Percentiles rank a stretch among this genome's conserved stretches.
Evolutionary conservation across 192 early-diverging fungal genomes (phyloP).

Genomic region (Entomortierella beljakovae): DNA sequence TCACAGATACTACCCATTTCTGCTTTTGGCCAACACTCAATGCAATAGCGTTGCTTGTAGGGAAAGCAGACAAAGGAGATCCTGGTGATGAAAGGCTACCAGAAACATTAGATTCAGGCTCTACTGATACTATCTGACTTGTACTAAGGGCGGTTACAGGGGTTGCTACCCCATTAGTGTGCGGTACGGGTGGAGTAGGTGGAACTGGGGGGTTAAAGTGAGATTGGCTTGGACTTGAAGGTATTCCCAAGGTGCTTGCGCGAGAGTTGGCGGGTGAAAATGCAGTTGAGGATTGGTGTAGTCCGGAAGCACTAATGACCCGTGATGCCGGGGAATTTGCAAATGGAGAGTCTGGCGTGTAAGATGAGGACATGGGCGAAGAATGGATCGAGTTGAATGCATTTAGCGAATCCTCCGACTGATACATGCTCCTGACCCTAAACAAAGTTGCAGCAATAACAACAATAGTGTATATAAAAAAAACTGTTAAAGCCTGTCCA

Average conservation of each 20-base stretch:
- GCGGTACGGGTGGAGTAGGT: conserved; percentile 9
- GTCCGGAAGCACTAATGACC: conserved; percentile 13
- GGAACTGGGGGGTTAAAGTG: conserved; percentile 18
- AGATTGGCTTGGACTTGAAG: conserved; percentile 19
- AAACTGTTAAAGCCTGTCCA: not conserved
- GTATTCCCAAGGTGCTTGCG: conserved; percentile 35
- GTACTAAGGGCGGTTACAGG: not conserved
- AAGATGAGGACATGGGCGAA: conserved; percentile 27
- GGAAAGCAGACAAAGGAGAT: conserved; percentile 17
- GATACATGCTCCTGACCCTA: conserved; percentile 53
- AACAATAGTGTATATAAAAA: not conserved
- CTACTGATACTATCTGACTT: not conserved
- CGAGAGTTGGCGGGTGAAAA: conserved; percentile 26
- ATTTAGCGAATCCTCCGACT: conserved; percentile 38
- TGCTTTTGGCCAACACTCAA: conserved; percentile 13
- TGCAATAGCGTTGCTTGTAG: not conserved
- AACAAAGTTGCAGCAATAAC: no score
- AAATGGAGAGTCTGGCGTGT: conserved; percentile 18
- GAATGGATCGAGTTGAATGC: conserved; percentile 37
- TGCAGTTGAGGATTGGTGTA: conserved; percentile 12
- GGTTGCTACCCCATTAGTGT: conserved; percentile 10
- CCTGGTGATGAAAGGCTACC: conserved; percentile 19
- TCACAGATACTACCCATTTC: conserved; percentile 50
- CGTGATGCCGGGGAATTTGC: conserved; percentile 32
- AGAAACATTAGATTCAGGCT: conserved; percentile 16